Conservation (phyloP, 768 basidiomycete species). For the Mycena capillaripes region DNA sequence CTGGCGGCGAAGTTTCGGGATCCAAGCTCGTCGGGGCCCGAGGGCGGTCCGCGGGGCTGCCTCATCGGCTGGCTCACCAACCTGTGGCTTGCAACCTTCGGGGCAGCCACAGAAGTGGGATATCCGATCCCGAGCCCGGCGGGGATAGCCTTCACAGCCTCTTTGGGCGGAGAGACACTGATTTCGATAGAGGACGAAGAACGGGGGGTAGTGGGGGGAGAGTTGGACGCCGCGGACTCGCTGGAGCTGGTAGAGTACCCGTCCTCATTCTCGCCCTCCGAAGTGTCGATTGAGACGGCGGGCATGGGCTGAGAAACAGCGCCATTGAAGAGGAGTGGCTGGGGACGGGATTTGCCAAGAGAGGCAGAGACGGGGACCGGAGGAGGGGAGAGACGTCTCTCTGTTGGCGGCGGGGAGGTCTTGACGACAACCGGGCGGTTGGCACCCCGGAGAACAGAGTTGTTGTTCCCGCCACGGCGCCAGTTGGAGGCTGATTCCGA, state of each 20-base stretch:
- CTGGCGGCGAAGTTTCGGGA: slow-evolving; percentile 91
- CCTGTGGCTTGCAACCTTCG: slow-evolving; percentile 63
- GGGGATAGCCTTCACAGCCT: slow-evolving; percentile 83
- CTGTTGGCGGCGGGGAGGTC: slow-evolving; percentile 78
- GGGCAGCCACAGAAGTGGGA: slow-evolving; percentile 57
- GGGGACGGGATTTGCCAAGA: slow-evolving; percentile 66
- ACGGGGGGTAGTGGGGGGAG: slow-evolving; percentile 84
- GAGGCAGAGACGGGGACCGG: slow-evolving; percentile 38
- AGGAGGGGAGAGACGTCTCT: slow-evolving; percentile 64
- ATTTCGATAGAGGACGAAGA: slow-evolving; percentile 73
- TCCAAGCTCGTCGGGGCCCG: slow-evolving; percentile 88
- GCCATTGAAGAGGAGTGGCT: slow-evolving; percentile 73
- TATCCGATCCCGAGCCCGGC: slow-evolving; percentile 88
- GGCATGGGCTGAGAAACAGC: slow-evolving; percentile 65
- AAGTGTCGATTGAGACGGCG: slow-evolving; percentile 68
- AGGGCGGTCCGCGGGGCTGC: slow-evolving; percentile 91
- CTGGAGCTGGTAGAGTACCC: slow-evolving; percentile 75
- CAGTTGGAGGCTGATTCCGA: slow-evolving; percentile 86
- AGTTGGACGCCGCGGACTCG: slow-evolving; percentile 60
- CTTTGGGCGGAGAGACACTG: slow-evolving; percentile 86
- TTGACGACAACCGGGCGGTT: slow-evolving; percentile 72
- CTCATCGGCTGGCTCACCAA: slow-evolving; percentile 80
- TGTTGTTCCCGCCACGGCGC: slow-evolving; percentile 81
- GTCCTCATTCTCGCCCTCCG: slow-evolving; percentile 70
- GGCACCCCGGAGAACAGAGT: slow-evolving; percentile 75